These are phyloP conservation scores for Microcyclosporella mali DNA, from an alignment of 2,329 filamentous ascomycete genomes.

Conservation along the genomic window DNA sequence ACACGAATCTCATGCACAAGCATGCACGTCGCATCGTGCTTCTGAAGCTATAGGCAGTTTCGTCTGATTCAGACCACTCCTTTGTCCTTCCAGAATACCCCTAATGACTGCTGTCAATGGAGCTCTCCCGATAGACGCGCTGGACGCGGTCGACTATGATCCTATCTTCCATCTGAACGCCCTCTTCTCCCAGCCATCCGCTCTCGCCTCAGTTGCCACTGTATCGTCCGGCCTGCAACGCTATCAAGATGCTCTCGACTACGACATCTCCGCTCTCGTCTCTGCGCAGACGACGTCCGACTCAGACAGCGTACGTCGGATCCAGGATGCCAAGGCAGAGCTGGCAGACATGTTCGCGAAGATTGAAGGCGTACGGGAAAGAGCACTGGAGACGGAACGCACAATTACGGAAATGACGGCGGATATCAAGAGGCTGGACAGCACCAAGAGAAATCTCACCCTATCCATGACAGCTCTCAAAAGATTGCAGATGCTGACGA, in stretches of 20 bases:
- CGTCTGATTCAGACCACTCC: no score
- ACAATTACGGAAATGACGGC: slow-evolving; percentile 98
- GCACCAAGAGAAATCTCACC: slow-evolving; percentile 92
- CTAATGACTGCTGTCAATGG: background rate
- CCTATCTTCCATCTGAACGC: slow-evolving; percentile 88
- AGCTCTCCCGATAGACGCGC: background rate
- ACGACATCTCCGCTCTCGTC: slow-evolving; percentile 67
- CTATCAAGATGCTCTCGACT: slow-evolving; percentile 76
- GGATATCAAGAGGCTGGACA: slow-evolving; percentile 94
- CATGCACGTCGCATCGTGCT: no score
- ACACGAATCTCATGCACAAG: no score
- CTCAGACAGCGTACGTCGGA: slow-evolving; percentile 80
- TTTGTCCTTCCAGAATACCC: background rate
- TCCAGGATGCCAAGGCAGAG: slow-evolving; percentile 85
- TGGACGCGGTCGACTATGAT: slow-evolving; percentile 67
- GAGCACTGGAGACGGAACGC: slow-evolving; percentile 86
- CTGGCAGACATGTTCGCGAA: slow-evolving; percentile 85
- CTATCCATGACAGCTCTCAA: slow-evolving; percentile 97
- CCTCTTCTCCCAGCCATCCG: slow-evolving; percentile 84
- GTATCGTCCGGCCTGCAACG: slow-evolving; percentile 67
- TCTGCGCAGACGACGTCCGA: slow-evolving; percentile 75
- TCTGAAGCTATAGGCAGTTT: no score
- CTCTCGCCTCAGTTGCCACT: slow-evolving; percentile 67
- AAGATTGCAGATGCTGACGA: slow-evolving; percentile 95
- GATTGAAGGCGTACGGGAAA: slow-evolving; percentile 85